Conservation (phyloP, 2,329 filamentous ascomycete genomes). For the Pseudogymnoascus sp. region DNA sequence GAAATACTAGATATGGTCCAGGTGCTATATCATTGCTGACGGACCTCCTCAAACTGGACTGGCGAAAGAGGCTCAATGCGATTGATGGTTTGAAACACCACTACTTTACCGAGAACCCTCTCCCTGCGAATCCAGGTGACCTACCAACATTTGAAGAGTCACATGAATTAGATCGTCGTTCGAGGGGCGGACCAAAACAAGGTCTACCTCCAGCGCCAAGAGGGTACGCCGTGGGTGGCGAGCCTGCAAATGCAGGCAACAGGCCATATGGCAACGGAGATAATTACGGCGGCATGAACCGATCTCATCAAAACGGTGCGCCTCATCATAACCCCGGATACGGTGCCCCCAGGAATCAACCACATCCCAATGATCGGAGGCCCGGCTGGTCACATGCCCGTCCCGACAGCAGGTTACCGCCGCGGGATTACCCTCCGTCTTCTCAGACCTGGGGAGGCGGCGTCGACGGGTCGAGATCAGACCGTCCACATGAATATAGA, state of each 20-base stretch:
- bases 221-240: slow-evolving; percentile 79
- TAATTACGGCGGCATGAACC: slow-evolving; percentile 21
- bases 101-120: slow-evolving; percentile 75
- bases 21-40: slow-evolving; percentile 71
- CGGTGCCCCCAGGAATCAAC: slow-evolving; percentile 14
- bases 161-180: slow-evolving; percentile 90
- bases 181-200: slow-evolving; percentile 78
- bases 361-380: slow-evolving; percentile 25
- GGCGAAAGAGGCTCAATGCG: slow-evolving; percentile 81
- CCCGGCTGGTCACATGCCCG: slow-evolving; percentile 27
- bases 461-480: slow-evolving; percentile 22
- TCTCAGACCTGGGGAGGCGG: slow-evolving; percentile 5
- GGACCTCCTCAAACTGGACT: slow-evolving; percentile 81
- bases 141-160: slow-evolving; percentile 91
- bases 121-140: slow-evolving; percentile 74
- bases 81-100: slow-evolving; percentile 87
- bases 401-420: slow-evolving; percentile 25
- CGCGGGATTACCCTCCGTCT: slow-evolving; percentile 17
- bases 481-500: slow-evolving; percentile 34
- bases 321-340: slow-evolving; percentile 20
- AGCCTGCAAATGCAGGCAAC: slow-evolving; percentile 27
- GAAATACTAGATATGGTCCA: slow-evolving; percentile 48
- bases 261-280: slow-evolving; percentile 20
- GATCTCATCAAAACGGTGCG: slow-evolving; percentile 23
- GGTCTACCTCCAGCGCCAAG: slow-evolving; percentile 84